Conservation (phyloP, 2,329 filamentous ascomycete genomes). For the Penicillium sp. region DNA sequence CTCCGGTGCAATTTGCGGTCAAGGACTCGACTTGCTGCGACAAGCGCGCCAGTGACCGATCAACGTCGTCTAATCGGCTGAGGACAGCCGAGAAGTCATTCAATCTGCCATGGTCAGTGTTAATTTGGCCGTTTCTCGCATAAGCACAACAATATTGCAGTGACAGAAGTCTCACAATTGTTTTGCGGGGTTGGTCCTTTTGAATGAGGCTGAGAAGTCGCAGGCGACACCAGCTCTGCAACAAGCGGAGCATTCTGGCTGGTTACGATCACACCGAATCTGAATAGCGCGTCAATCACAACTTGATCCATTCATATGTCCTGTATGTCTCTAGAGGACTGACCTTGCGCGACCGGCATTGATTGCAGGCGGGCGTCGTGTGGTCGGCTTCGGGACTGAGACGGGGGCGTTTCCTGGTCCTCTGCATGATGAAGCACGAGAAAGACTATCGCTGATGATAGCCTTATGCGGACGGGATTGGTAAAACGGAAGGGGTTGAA, state of each 20-base stretch:
- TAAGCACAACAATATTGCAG: not conserved
- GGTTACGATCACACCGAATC: not conserved
- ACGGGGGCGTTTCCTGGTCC: not conserved
- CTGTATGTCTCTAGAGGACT: not conserved
- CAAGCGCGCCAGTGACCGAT: not conserved
- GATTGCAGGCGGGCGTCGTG: not conserved
- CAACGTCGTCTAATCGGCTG: not conserved
- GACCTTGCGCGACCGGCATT: slow-evolving; percentile 1
- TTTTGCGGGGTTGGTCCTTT: not conserved
- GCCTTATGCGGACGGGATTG: not conserved
- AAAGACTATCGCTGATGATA: not conserved
- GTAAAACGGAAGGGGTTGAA: not conserved
- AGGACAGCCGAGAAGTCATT: not conserved
- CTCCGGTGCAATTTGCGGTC: not conserved
- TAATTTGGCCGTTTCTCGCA: not conserved
- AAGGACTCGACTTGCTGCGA: not conserved
- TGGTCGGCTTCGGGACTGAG: not conserved
- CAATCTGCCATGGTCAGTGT: not conserved
- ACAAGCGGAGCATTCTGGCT: not conserved
- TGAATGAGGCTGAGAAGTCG: not conserved
- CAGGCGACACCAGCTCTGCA: not conserved
- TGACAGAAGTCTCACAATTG: not conserved
- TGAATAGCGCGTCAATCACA: not conserved
- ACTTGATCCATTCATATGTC: not conserved
- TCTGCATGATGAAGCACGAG: not conserved